Conservation (phyloP, 495 filamentous ascomycete species). For the Thermothielavioides terrestris region DNA sequence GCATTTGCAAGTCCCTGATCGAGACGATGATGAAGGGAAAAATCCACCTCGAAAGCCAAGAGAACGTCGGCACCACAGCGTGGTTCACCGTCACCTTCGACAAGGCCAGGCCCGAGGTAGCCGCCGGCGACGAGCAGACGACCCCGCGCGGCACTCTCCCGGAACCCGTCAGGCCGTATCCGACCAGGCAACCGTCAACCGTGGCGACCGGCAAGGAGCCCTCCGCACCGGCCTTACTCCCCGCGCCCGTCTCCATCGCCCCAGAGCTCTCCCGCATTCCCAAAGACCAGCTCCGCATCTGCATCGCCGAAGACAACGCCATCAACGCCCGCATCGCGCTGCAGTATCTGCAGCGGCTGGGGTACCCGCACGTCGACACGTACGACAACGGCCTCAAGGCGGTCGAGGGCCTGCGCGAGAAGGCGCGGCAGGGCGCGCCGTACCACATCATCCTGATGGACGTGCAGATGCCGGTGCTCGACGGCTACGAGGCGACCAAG, state of each 20-base stretch:
- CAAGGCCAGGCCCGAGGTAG: slow-evolving; percentile 53
- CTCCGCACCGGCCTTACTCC: not conserved
- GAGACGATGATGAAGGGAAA: slow-evolving; percentile 81
- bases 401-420: slow-evolving; percentile 71
- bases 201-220: not conserved
- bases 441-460: slow-evolving; percentile 87
- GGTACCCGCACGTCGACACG: slow-evolving; percentile 68
- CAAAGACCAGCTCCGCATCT: slow-evolving; percentile 69
- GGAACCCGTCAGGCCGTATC: not conserved
- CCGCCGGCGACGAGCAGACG: slow-evolving; percentile 40
- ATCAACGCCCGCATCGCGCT: slow-evolving; percentile 91
- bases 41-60: slow-evolving; percentile 70
- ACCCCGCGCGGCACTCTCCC: slow-evolving; percentile 15
- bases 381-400: slow-evolving; percentile 80
- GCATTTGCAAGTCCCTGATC: slow-evolving; percentile 91
- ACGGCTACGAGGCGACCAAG: slow-evolving; percentile 88
- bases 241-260: slow-evolving; percentile 37
- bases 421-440: slow-evolving; percentile 57
- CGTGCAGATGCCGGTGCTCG: slow-evolving; percentile 87
- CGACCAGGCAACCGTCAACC: slow-evolving; percentile 15
- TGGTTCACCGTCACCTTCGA: slow-evolving; percentile 76
- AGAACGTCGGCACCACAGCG: slow-evolving; percentile 72
- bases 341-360: slow-evolving; percentile 75
- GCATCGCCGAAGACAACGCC: slow-evolving; percentile 85
- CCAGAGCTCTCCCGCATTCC: slow-evolving; percentile 58